Evolutionary conservation across 805 yeast genomes (phyloP).

Genomic region (Candida broadrunensis): DNA sequence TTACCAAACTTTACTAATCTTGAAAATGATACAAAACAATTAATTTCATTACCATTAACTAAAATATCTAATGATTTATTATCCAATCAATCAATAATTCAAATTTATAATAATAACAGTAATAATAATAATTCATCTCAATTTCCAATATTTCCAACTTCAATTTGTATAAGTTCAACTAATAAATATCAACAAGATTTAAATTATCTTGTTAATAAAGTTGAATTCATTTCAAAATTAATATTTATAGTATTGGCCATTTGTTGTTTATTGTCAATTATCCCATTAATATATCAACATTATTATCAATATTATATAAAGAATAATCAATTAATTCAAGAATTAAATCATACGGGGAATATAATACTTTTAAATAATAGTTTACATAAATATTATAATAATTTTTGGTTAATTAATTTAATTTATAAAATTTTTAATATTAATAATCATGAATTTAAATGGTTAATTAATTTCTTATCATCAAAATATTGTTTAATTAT

Average conservation of each 20-base stretch:
- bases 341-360: neutral
- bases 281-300: conserved; percentile 27
- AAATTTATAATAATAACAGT: conserved; percentile 12
- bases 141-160: conserved; percentile 36
- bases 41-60: conserved; percentile 59
- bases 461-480: conserved; percentile 51
- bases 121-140: conserved; percentile 37
- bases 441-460: conserved; percentile 15
- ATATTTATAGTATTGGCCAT: conserved; percentile 29
- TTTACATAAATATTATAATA: conserved; percentile 12
- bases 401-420: conserved; percentile 8
- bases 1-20: conserved; percentile 68
- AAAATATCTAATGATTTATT: conserved; percentile 4
- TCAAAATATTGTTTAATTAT: conserved; percentile 51
- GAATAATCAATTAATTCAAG: neutral
- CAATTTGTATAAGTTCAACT: neutral
- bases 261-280: conserved; percentile 36
- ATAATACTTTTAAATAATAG: neutral
- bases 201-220: conserved; percentile 16
- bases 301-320: neutral
- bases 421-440: conserved; percentile 6
- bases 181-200: neutral
- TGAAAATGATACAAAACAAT: conserved; percentile 51
- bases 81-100: neutral
- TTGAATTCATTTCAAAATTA: conserved; percentile 35